phyloP scores from a whole-genome alignment of 805 yeast species.

The Wickerhamiella nectarea region DNA sequence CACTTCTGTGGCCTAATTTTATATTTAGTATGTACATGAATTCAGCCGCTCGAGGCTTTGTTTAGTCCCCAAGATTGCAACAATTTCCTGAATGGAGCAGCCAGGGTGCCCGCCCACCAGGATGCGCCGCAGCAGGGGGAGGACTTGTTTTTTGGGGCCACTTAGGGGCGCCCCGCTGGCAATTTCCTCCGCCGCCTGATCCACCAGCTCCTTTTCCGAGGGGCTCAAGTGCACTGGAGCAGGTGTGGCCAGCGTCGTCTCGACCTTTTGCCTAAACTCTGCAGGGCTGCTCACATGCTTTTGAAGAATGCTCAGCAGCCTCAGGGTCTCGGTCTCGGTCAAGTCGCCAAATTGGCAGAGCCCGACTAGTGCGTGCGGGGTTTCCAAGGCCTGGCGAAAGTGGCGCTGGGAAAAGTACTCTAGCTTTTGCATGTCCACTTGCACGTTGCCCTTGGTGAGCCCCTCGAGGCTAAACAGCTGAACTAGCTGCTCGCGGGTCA shows the following conservation, averaged over 20 bases:
- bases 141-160: constrained; percentile 27
- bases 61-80: constrained; percentile 37
- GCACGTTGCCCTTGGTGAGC: constrained; percentile 86
- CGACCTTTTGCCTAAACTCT: constrained; percentile 38
- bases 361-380: constrained; percentile 18
- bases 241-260: constrained; percentile 4
- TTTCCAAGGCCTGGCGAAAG: constrained; percentile 32
- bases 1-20: constrained; percentile 20
- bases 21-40: too few species aligned
- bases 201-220: background rate
- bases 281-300: constrained; percentile 38
- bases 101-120: constrained; percentile 62
- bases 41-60: constrained; percentile 7
- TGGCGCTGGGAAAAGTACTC: constrained; percentile 65
- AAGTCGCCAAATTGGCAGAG: constrained; percentile 12
- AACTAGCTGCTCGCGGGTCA: constrained; percentile 34
- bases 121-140: constrained; percentile 50
- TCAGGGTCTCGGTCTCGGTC: constrained; percentile 25
- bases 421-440: constrained; percentile 69
- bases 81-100: constrained; percentile 43
- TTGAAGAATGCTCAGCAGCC: constrained; percentile 34
- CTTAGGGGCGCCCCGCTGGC: constrained; percentile 1
- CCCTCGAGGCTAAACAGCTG: constrained; percentile 49
- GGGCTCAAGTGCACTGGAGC: constrained; percentile 9
- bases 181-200: background rate